phyloP scores from a whole-genome alignment of 2,329 filamentous ascomycete genomes.

The Fusarium coicis region DNA sequence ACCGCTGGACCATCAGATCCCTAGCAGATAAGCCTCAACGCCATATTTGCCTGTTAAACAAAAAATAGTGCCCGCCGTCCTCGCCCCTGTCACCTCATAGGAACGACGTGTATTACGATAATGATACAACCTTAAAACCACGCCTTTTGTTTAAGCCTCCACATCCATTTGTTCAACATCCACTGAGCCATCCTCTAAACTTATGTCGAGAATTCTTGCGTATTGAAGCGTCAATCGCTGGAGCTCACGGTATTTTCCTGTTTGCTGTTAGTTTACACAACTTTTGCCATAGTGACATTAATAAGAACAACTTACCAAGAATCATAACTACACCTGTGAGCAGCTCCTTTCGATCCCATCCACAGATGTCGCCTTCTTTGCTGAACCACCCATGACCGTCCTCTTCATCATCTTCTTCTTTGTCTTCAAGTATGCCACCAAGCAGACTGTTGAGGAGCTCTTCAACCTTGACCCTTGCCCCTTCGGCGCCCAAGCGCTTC shows the following conservation, averaged over 20 bases:
- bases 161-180: conserved; percentile 59
- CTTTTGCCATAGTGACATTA: neutral
- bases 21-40: conserved; percentile 30
- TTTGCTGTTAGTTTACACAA: conserved; percentile 46
- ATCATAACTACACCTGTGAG: conserved; percentile 92
- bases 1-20: conserved; percentile 16
- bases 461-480: conserved; percentile 87
- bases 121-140: conserved; percentile 32
- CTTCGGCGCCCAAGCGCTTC: conserved; percentile 92
- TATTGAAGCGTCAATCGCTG: conserved; percentile 97
- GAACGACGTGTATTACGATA: conserved; percentile 13
- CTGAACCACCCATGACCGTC: conserved; percentile 70
- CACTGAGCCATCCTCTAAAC: conserved; percentile 57
- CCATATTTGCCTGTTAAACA: conserved; percentile 24
- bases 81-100: neutral
- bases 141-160: conserved; percentile 44
- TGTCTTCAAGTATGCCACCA: conserved; percentile 75
- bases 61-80: conserved; percentile 15
- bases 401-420: conserved; percentile 52
- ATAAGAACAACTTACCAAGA: conserved; percentile 72
- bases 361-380: conserved; percentile 79
- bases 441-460: conserved; percentile 86
- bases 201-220: conserved; percentile 80
- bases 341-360: conserved; percentile 89
- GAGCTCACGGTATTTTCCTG: conserved; percentile 94